Conservation (phyloP, 495 filamentous ascomycete species). For the Aspergillus diversus region DNA sequence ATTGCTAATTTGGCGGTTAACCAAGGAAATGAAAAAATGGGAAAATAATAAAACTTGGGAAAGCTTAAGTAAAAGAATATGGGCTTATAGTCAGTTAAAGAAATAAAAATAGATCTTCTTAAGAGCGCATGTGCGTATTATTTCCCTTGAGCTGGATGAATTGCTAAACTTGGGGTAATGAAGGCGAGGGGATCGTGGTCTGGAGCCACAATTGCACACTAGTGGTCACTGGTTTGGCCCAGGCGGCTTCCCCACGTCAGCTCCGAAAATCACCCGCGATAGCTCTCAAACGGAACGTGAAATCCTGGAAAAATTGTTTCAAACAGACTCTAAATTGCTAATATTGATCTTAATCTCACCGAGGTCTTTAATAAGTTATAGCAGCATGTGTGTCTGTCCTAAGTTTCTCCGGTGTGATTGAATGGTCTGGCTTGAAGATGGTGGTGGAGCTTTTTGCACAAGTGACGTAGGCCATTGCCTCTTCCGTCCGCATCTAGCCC, state of each 20-base stretch:
- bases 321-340: slow-evolving; percentile 4
- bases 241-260: neutral
- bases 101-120: too few species aligned
- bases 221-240: neutral
- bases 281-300: neutral
- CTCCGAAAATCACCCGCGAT: neutral
- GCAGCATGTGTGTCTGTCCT: neutral
- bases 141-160: neutral
- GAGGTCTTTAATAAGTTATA: neutral
- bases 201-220: neutral
- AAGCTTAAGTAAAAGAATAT: too few species aligned
- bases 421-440: neutral
- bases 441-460: neutral
- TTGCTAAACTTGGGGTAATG: neutral
- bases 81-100: too few species aligned
- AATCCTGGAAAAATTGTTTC: slow-evolving; percentile 5
- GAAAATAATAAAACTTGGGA: too few species aligned
- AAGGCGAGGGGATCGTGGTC: neutral
- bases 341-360: slow-evolving; percentile 15
- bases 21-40: too few species aligned
- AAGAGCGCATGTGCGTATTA: neutral
- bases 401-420: slow-evolving; percentile 2
- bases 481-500: neutral
- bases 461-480: slow-evolving; percentile 14
- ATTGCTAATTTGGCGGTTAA: too few species aligned